phyloP scores from a whole-genome alignment of 345 rosid species.

The Cardiospermum halicacabum region DNA sequence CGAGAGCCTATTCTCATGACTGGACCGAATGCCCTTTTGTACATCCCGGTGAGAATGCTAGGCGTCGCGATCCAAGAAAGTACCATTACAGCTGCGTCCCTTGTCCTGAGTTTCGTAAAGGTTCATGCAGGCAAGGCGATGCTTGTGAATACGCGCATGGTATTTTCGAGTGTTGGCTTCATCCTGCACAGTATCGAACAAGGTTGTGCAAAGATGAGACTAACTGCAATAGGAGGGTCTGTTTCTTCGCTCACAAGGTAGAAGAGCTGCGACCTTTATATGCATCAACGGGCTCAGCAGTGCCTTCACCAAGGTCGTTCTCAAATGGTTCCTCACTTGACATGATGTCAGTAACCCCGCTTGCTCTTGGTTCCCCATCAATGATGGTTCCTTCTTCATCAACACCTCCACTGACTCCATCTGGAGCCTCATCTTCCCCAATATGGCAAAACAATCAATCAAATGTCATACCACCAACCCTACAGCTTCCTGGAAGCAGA shows the following conservation, averaged over 20 bases:
- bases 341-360: conserved; percentile 55
- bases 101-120: conserved; percentile 88
- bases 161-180: conserved; percentile 95
- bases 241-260: conserved; percentile 87
- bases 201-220: conserved; percentile 87
- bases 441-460: conserved; percentile 58
- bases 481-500: conserved; percentile 85
- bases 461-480: conserved; percentile 40
- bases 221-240: conserved; percentile 70
- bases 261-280: conserved; percentile 86
- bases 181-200: conserved; percentile 91
- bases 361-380: conserved; percentile 54
- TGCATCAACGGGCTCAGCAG: conserved; percentile 78
- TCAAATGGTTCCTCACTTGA: conserved; percentile 49
- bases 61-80: conserved; percentile 90
- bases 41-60: conserved; percentile 95
- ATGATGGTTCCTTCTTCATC: conserved; percentile 42
- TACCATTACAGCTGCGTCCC: conserved; percentile 92
- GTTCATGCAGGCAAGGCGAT: conserved; percentile 81
- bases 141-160: conserved; percentile 90
- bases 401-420: conserved; percentile 66
- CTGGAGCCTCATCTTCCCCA: conserved; percentile 50
- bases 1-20: conserved; percentile 94
- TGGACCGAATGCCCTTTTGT: conserved; percentile 98
- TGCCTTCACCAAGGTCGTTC: conserved; percentile 72